Evolutionary conservation across 2,329 filamentous ascomycete genomes (phyloP), one percentile per base, ranked within the genome.

Genomic region (Byssothecium circinans): DNA sequence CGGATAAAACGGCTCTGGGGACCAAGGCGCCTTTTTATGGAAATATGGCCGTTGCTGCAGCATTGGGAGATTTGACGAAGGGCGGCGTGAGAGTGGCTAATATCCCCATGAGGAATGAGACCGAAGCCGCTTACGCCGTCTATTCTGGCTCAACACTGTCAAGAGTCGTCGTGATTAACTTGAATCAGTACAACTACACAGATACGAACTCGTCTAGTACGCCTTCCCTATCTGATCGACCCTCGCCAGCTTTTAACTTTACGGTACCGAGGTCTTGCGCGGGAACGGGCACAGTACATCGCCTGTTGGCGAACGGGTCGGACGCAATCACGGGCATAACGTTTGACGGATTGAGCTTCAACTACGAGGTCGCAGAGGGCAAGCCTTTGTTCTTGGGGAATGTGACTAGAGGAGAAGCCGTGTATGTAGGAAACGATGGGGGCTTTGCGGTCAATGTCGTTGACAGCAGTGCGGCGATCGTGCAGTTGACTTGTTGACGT

Each of bases 21-120:
- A 86, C 82, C 17, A 85, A 84, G 59, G 71, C 83, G 0, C 82
- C 83, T 0, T 87, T 85, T 64, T 86, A 87, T 56, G 83, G 81
- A 14, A 82, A 81, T 62, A 69, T 85, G 14, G 78, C 78, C 25
- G 80, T 81, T 1, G 81, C 83, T 0, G 75, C 78, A 1, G 79
- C 83, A 56, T 64, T 86, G 2, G 77, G 78, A 1, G 65, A 78
- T 47, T 57, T 74, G 8, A 61, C 55, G 3, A 46, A 50, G 3
- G 52, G 53, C 18, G 54, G 68, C 12, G 72, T 79, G 2, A 72
- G 73, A 11, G 71, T 86, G 19, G 70, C 74, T n/a, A 73, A 79
- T 41, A 58, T 84, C 5, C 72, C 74, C 0, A 65, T 80, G 8
- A 20, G 61, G 2, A 54, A 61, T 1, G 71, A 72, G 23, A 61